These are phyloP conservation scores for Fraxinus quadrangulata DNA, from an alignment of 257 asterid species.

Conservation along the genomic window DNA sequence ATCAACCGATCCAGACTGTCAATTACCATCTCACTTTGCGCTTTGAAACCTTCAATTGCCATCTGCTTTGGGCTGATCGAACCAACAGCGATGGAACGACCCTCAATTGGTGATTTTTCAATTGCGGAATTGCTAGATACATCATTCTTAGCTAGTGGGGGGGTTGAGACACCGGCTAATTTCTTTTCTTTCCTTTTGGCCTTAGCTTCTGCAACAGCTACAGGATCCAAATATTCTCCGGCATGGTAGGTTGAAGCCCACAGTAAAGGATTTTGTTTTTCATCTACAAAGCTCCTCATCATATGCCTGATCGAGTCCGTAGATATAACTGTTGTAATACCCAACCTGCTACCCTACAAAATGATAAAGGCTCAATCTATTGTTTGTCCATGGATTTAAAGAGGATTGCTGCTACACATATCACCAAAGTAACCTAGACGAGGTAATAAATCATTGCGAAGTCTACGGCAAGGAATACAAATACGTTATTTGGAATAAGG, in stretches of 20 bases:
- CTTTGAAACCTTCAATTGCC: slow-evolving; percentile 98
- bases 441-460: neutral
- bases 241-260: slow-evolving; percentile 99
- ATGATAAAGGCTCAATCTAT: neutral
- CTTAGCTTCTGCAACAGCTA: slow-evolving; percentile 88
- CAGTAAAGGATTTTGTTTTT: slow-evolving; percentile 85
- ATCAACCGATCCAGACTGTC: slow-evolving; percentile 97
- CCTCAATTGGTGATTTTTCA: slow-evolving; percentile 44
- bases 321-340: slow-evolving; percentile 90
- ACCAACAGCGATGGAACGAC: slow-evolving; percentile 44
- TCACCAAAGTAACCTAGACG: neutral
- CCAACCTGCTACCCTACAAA: slow-evolving; percentile 93
- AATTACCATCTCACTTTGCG: slow-evolving; percentile 99
- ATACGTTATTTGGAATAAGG: neutral
- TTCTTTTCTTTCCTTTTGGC: slow-evolving; percentile 87
- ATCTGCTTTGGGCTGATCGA: slow-evolving; percentile 77
- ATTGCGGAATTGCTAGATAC: slow-evolving; percentile 29
- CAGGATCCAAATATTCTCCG: slow-evolving; percentile 89
- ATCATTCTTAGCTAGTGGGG: slow-evolving; percentile 51
- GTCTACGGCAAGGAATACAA: neutral
- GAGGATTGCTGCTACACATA: too few species aligned
- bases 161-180: slow-evolving; percentile 53
- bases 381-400: too few species aligned
- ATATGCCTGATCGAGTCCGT: slow-evolving; percentile 98
- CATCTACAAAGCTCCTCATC: slow-evolving; percentile 98